Evolutionary conservation across 176 grass and related monocot genomes (phyloP).

Genomic region (Cymbopogon citratus): DNA sequence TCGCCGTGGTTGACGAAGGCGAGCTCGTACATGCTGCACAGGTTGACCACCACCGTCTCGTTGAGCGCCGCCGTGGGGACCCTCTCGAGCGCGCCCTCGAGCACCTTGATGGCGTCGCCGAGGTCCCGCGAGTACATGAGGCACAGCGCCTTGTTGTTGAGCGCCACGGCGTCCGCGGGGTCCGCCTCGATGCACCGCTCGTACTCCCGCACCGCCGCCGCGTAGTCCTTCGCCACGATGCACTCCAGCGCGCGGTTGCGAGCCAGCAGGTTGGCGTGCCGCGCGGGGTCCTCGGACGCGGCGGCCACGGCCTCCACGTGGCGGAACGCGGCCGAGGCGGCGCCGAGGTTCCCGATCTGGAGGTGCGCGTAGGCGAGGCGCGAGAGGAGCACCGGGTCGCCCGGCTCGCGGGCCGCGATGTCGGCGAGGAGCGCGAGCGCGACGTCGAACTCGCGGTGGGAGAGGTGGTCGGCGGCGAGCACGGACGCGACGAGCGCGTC

Average conservation of each 20-base stretch:
- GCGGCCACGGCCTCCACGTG: constrained; percentile 50
- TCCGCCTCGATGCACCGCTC: constrained; percentile 79
- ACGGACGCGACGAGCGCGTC: constrained; percentile 44
- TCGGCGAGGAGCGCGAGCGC: constrained; percentile 54
- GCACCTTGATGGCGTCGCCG: constrained; percentile 81
- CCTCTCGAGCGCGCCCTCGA: constrained; percentile 76
- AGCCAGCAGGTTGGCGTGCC: constrained; percentile 50
- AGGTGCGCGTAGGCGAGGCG: constrained; percentile 83
- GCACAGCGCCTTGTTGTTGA: constrained; percentile 95
- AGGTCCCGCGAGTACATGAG: constrained; percentile 94
- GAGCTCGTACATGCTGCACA: constrained; percentile 96
- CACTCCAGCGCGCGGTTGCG: constrained; percentile 73
- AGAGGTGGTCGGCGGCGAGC: constrained; percentile 75
- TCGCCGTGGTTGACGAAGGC: constrained; percentile 71
- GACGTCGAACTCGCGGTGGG: constrained; percentile 93
- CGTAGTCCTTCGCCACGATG: constrained; percentile 69
- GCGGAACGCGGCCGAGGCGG: constrained; percentile 53
- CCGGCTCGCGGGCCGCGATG: constrained; percentile 43
- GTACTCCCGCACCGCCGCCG: constrained; percentile 89
- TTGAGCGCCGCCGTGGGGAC: constrained; percentile 67
- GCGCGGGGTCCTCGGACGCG: constrained; percentile 8
- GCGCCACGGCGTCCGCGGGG: constrained; percentile 57
- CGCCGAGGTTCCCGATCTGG: constrained; percentile 76
- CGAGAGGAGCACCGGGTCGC: constrained; percentile 56
- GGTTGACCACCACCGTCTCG: constrained; percentile 81